Base-by-base conservation (phyloP, 352 stramenopile genomes). In the Phytopythium cucurbitacearum region DNA sequence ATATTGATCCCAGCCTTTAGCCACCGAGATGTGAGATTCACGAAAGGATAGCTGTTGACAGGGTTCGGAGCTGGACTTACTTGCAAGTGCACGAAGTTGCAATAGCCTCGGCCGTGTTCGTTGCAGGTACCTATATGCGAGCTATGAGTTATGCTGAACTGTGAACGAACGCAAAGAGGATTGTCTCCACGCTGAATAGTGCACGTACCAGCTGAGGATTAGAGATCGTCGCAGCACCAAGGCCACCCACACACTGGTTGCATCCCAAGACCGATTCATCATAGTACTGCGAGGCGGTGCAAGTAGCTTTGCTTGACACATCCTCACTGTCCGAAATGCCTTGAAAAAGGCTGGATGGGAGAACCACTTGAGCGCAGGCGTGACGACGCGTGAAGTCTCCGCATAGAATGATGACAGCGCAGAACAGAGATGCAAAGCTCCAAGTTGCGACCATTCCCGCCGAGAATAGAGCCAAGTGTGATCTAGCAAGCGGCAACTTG, bases 231-330 rank as follows among this genome's bases (percentile, higher is more conserved):
- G 62, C 58, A 1, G 59, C 57, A 51, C 79, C 76, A 13, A 62
- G 64, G 9, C 65, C 64, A 13, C 49, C 63, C 7, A 63, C 41
- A 38, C 80, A 90, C 41, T 67, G 62, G 48, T 66, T 86, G 57
- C 80, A 90, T 12, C 62, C 60, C 9, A 90, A 66, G n/a, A 74
- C 58, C 1, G 68, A 51, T 51, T 71, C 55, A 54, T 90, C 76
- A 42, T 80, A 90, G 60, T 73, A 90, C 50, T 90, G 66, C 9
- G 43, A 51, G 0, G 60, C 34, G 41, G 71, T 62, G 56, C 80
- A 88, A 3, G 55, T 60, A 4, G 32, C 32, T 1, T 47, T 67
- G 7, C 49, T 67, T 38, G 45, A 35, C 42, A 58, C 12, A 13
- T 9, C 28, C 21, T 28, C 21, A 28, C 21, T 28, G 2, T 28